Percentiles rank a stretch among this genome's conserved stretches.
These are phyloP conservation scores for Evernia prunastri DNA, from an alignment of 495 filamentous ascomycete species.

Conservation along the genomic window DNA sequence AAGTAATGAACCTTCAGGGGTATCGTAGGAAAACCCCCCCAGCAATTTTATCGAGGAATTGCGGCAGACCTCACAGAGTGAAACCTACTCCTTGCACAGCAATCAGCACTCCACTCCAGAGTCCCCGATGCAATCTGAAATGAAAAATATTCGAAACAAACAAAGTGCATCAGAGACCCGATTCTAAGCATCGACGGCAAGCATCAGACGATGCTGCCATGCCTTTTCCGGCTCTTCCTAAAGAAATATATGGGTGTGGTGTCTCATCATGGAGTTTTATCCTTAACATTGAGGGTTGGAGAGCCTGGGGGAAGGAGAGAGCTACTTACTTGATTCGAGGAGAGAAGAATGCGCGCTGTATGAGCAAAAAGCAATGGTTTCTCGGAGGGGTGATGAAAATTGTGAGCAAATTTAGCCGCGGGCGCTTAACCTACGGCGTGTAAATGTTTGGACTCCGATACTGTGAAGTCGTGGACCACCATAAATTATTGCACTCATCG, in stretches of 20 bases:
- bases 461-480: too few relatives aligned
- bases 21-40: too few relatives aligned
- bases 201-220: slow-evolving; percentile 23
- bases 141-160: neutral
- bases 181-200: slow-evolving; percentile 28
- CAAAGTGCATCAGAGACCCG: slow-evolving; percentile 25
- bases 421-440: neutral
- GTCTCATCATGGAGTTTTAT: slow-evolving; percentile 25
- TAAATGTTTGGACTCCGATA: too few relatives aligned
- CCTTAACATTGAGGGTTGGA: neutral
- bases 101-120: neutral
- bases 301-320: too few relatives aligned
- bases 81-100: neutral
- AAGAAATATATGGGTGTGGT: slow-evolving; percentile 22
- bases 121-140: neutral
- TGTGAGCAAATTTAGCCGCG: neutral
- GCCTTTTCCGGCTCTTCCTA: slow-evolving; percentile 32
- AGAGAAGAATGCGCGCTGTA: neutral
- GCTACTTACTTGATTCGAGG: neutral
- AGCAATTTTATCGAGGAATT: too few relatives aligned
- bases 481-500: too few relatives aligned
- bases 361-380: neutral
- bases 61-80: neutral
- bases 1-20: too few relatives aligned
- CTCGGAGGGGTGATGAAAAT: neutral